Evolutionary conservation across 2,329 filamentous ascomycete species (phyloP).

Genomic region (Scedosporium boydii): DNA sequence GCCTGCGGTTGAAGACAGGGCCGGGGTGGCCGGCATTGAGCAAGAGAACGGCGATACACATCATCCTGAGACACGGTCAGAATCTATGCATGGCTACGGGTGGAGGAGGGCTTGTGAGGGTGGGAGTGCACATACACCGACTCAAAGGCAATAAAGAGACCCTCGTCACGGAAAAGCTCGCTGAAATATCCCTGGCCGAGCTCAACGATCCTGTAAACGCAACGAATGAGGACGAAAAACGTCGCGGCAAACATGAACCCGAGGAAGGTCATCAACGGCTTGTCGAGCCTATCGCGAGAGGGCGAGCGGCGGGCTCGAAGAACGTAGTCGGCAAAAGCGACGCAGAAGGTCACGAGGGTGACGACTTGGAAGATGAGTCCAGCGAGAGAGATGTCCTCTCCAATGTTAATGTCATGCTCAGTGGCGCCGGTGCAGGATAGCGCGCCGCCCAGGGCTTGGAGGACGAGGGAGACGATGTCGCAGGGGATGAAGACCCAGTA

Average conservation of each 20-base stretch:
- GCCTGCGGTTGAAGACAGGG: background rate
- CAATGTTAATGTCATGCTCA: conserved; percentile 17
- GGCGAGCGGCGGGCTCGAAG: conserved; percentile 17
- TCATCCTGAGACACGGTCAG: background rate
- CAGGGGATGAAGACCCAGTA: conserved; percentile 33
- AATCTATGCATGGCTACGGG: background rate
- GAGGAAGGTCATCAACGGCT: conserved; percentile 37
- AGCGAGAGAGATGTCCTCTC: conserved; percentile 39
- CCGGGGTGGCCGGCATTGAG: background rate
- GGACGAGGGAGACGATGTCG: conserved; percentile 39
- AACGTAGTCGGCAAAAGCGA: conserved; percentile 32
- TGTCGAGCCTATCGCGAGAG: conserved; percentile 18
- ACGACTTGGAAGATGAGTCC: conserved; percentile 42
- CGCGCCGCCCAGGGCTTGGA: conserved; percentile 42
- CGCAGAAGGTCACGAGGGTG: conserved; percentile 34
- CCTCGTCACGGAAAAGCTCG: conserved; percentile 31
- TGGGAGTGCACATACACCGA: conserved; percentile 13
- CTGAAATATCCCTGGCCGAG: conserved; percentile 45
- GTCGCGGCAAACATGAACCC: conserved; percentile 38
- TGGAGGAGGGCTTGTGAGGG: background rate
- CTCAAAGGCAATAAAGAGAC: conserved; percentile 31
- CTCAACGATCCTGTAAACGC: conserved; percentile 49
- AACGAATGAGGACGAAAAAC: conserved; percentile 45
- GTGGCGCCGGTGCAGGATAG: conserved; percentile 28
- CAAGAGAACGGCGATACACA: background rate